Base-by-base conservation (phyloP, 768 basidiomycete genomes). In the Gymnopilus dilepis region DNA sequence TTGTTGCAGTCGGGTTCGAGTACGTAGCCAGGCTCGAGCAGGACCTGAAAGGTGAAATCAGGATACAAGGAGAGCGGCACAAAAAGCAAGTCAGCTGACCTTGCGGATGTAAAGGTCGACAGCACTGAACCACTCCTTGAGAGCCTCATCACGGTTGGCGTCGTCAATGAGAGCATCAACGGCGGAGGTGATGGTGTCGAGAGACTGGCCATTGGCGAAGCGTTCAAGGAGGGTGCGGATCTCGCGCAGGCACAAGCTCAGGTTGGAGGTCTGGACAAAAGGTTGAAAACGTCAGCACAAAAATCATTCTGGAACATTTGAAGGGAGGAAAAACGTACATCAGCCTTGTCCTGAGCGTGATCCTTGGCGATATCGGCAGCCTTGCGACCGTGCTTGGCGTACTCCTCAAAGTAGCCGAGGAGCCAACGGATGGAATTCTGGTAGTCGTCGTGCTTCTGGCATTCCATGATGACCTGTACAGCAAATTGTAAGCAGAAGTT, bases 391-490 rank as follows among this genome's bases (percentile, higher is more conserved):
- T 88, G 83, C 0, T 67, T 67, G 7, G 80, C 84, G 65, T 92
- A 94, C 60, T 88, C 82, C 64, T 87, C 84, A 12, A 91, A 65
- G 58, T 81, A 81, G 24, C 77, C 74, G 31, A 94, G 76, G 5
- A 94, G 77, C 92, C 92, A 94, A n/a, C 77, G 78, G 48, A 94
- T 79, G 6, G 87, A 85, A 60, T 87, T 87, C 67, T 95, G 92
- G 75, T 97, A 98, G 71, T 97, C 91, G 55, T 88, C 82, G 75
- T 97, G 95, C 70, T 90, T 89, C 76, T 97, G 95, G 72, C 93
- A 95, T 70, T 98, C 96, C 60, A 96, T 82, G 56, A 97, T 86
- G 37, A 91, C 89, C 86, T 89, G 57, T 2, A 45, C 3, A 15
- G 6, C 12, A n/a, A 26, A 26, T 7, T 33, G 21, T 7, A 19